These are phyloP conservation scores for Oenanthe javanica DNA, from an alignment of 140 eudicot species.

Conservation along the genomic window DNA sequence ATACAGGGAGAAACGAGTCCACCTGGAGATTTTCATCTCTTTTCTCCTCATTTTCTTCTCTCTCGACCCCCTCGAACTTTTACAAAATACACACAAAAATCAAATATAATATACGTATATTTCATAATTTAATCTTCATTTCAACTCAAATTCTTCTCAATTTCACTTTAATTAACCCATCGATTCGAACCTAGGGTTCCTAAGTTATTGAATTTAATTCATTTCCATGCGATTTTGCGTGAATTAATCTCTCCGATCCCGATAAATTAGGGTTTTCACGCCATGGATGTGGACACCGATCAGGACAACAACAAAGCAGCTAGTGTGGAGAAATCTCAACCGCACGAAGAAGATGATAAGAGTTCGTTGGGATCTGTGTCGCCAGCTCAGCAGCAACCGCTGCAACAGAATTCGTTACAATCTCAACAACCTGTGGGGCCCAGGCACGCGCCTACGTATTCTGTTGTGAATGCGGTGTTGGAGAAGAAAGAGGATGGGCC, in stretches of 20 bases:
- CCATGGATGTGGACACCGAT: slow-evolving; percentile 83
- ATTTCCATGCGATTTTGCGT: background rate
- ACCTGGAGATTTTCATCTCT: too few relatives aligned
- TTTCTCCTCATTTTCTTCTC: too few relatives aligned
- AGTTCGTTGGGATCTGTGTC: slow-evolving; percentile 22
- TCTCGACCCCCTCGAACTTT: too few relatives aligned
- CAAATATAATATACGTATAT: too few relatives aligned
- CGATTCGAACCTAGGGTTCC: background rate
- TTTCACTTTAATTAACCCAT: background rate
- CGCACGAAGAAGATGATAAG: slow-evolving; percentile 12
- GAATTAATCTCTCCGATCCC: background rate
- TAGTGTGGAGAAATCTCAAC: slow-evolving; percentile 14
- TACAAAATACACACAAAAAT: too few relatives aligned
- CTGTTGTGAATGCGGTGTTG: slow-evolving; percentile 68
- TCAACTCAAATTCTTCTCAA: background rate
- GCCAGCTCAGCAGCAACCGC: slow-evolving; percentile 19
- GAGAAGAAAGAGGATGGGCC: slow-evolving; percentile 96
- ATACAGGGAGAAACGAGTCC: too few relatives aligned
- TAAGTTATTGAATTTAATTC: background rate
- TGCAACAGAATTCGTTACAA: slow-evolving; percentile 25
- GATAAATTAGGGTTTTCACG: slow-evolving; percentile 11
- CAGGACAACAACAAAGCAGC: slow-evolving; percentile 28
- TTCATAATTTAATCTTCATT: background rate
- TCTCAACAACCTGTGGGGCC: slow-evolving; percentile 41
- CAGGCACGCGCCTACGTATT: slow-evolving; percentile 70